These are phyloP conservation scores for Exserohilum turcica DNA, from an alignment of 2,329 filamentous ascomycete genomes.

Conservation along the genomic window DNA sequence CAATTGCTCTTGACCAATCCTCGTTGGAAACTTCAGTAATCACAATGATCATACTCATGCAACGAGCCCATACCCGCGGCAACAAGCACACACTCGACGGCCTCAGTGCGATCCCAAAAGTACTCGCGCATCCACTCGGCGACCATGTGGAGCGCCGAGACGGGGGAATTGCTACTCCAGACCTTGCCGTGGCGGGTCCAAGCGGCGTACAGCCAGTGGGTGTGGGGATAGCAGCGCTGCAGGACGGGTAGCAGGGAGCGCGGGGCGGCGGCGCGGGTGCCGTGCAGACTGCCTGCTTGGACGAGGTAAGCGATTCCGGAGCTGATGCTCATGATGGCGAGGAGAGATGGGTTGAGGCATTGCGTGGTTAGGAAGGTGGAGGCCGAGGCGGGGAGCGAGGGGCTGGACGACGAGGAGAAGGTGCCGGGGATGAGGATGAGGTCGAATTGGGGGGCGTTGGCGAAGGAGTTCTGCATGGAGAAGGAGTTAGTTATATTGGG, in stretches of 20 bases:
- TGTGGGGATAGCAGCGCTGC: slow-evolving; percentile 36
- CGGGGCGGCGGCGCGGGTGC: slow-evolving; percentile 36
- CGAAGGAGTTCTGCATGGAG: slow-evolving; percentile 38
- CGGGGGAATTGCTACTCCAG: slow-evolving; percentile 42
- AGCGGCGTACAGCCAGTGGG: slow-evolving; percentile 33
- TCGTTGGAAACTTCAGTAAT: slow-evolving; percentile 17
- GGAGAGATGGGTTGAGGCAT: slow-evolving; percentile 28
- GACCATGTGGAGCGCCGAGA: slow-evolving; percentile 42
- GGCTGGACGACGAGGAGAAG: slow-evolving; percentile 27
- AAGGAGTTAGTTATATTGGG: slow-evolving; percentile 23
- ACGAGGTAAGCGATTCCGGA: slow-evolving; percentile 39
- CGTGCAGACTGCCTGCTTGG: slow-evolving; percentile 35
- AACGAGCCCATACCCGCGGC: slow-evolving; percentile 36
- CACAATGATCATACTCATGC: slow-evolving; percentile 31
- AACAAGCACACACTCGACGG: slow-evolving; percentile 36
- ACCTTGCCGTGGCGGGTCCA: slow-evolving; percentile 41
- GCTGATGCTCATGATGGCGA: slow-evolving; percentile 40
- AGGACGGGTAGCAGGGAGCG: slow-evolving; percentile 31
- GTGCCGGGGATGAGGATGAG: slow-evolving; percentile 44
- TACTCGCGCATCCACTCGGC: slow-evolving; percentile 44
- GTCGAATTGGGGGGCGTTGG: slow-evolving; percentile 43
- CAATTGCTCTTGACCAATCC: no score
- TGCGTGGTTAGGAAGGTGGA: slow-evolving; percentile 35
- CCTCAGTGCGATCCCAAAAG: slow-evolving; percentile 44
- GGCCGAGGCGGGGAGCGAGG: slow-evolving; percentile 27